Conservation (phyloP, 805 yeast species). For the Zygotorulaspora florentina region DNA sequence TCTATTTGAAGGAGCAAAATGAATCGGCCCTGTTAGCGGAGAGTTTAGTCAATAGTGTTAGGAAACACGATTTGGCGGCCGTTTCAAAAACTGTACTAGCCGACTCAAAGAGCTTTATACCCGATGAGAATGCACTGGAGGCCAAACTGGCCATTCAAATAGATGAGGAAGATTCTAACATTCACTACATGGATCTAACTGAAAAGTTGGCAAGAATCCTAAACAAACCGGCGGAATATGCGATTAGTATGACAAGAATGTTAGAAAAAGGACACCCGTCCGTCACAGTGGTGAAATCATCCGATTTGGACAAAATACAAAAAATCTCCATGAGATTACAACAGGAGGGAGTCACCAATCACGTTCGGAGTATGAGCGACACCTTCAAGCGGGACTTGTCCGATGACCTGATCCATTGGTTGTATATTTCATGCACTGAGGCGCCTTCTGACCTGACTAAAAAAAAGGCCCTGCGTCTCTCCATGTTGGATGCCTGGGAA, state of each 20-base stretch:
- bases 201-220: slow-evolving; percentile 22
- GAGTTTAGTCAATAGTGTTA: slow-evolving; percentile 1
- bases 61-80: background rate
- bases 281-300: slow-evolving; percentile 22
- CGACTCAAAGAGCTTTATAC: slow-evolving; percentile 9
- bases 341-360: slow-evolving; percentile 21
- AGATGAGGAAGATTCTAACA: slow-evolving; percentile 25
- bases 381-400: slow-evolving; percentile 24
- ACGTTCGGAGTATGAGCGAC: slow-evolving; percentile 22
- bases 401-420: slow-evolving; percentile 26
- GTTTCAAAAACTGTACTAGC: background rate
- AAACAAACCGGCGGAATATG: slow-evolving; percentile 27
- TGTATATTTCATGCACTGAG: slow-evolving; percentile 16
- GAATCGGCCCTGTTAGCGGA: slow-evolving; percentile 5
- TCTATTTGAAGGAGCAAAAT: slow-evolving; percentile 13
- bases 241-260: slow-evolving; percentile 18
- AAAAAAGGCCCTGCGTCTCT: slow-evolving; percentile 19
- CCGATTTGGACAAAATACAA: slow-evolving; percentile 18
- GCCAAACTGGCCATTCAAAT: slow-evolving; percentile 27
- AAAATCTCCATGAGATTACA: slow-evolving; percentile 17
- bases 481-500: slow-evolving; percentile 25
- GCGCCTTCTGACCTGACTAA: slow-evolving; percentile 7
- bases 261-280: slow-evolving; percentile 19
- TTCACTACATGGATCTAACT: slow-evolving; percentile 26
- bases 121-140: slow-evolving; percentile 6